Base-by-base conservation (phyloP, 257 asterid species). In the Petunia secreta region DNA sequence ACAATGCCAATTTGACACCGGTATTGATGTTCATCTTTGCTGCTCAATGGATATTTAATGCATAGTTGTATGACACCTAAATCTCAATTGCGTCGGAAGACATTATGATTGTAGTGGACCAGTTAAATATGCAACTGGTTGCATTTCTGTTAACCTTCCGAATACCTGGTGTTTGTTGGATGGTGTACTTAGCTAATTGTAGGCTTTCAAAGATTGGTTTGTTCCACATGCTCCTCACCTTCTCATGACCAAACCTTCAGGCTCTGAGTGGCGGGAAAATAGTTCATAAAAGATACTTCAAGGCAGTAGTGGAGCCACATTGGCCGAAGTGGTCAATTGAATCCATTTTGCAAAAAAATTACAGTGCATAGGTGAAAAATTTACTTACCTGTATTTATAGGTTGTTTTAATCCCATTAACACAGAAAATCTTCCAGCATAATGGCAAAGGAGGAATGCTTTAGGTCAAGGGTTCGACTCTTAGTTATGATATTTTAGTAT, bases 1-100 rank as follows among this genome's bases (percentile, higher is more conserved):
- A 14, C 78, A 39, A 50, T 69, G 55, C 73, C 40, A 34, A n/a
- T 40, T 37, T 69, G 63, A 82, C 67, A 79, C 63, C 38, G 10
- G 75, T 79, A 63, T 68, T 8, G 50, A 3, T 75, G 63, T 54
- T 79, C 74, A 13, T 10, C 60, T 6, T 39, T 36, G 66, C 41
- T 40, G 75, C 73, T 41, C 77, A 78, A 73, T 50, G 63, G 67
- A 78, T 77, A 68, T 6, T 6, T 46, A n/a, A 4, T 43, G 34
- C 41, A 50, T 11, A 57, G 75, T 50, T 41, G 67, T 11, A 15
- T 25, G 40, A 50, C 62, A 39, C 39, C 50, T 25, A 36, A 38
- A 60, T 46, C 64, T 34, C 83, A 16, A 13, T 75, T 13, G 77
- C 77, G 36, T 50, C 34, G 34, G 62, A 60, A 73, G 77, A 34